A percentile compares a stretch with the other conserved stretches of the same genome.
Evolutionary conservation across 352 stramenopile species (phyloP).

Genomic region (Phytopythium delawarense): DNA sequence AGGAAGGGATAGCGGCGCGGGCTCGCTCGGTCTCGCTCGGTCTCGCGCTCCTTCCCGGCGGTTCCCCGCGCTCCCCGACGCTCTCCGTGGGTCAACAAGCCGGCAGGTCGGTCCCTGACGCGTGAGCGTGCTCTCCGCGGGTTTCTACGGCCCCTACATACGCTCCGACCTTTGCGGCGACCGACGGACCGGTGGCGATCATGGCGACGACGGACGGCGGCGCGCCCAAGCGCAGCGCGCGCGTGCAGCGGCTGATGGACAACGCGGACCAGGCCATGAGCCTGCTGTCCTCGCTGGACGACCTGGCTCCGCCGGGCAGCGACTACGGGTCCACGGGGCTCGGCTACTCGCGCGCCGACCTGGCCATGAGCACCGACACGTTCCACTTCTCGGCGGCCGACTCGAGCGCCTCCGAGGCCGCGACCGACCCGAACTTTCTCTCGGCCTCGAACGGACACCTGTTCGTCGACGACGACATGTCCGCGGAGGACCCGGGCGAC

Average conservation of each 20-base stretch:
- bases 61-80: background rate
- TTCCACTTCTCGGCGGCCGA: constrained; percentile 30
- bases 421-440: constrained; percentile 7
- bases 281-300: constrained; percentile 62
- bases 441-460: background rate
- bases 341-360: constrained; percentile 7
- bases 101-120: background rate
- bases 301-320: constrained; percentile 8
- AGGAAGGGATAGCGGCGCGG: background rate
- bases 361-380: constrained; percentile 21
- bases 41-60: background rate
- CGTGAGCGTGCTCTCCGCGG: background rate
- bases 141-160: background rate
- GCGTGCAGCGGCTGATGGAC: constrained; percentile 73
- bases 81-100: background rate
- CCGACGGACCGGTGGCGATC: background rate
- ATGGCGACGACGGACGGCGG: background rate
- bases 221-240: constrained; percentile 32
- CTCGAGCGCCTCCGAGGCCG: constrained; percentile 7
- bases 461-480: constrained; percentile 10
- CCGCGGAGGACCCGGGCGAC: constrained; percentile 6
- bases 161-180: background rate
- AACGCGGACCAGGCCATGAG: constrained; percentile 64
- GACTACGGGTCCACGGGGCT: constrained; percentile 12
- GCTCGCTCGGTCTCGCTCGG: background rate